Evolutionary conservation across 768 basidiomycete species (phyloP).

Genomic region (Rhodotorula toruloides): DNA sequence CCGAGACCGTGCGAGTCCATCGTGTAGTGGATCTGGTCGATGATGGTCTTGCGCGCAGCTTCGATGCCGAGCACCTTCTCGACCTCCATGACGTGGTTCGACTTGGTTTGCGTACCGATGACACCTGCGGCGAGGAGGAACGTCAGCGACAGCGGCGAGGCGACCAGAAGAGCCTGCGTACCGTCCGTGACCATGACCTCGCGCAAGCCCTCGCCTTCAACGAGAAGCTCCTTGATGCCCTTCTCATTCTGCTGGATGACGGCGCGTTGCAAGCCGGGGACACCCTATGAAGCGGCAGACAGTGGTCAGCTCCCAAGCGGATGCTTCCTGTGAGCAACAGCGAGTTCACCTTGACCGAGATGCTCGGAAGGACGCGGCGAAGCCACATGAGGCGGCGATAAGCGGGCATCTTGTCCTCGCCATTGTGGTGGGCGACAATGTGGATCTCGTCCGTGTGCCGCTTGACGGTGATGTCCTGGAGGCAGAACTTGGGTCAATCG

Average conservation of each 20-base stretch:
- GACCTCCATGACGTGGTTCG: constrained; percentile 96
- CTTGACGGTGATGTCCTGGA: constrained; percentile 45
- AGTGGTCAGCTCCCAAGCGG: not conserved
- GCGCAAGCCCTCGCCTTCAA: constrained; percentile 94
- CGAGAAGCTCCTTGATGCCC: constrained; percentile 81
- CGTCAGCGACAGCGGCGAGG: not conserved
- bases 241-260: constrained; percentile 95
- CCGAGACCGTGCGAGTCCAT: constrained; percentile 98
- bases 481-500: constrained; percentile 1
- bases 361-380: constrained; percentile 72
- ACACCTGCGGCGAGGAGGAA: constrained; percentile 58
- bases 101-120: constrained; percentile 81
- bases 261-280: constrained; percentile 78
- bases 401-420: constrained; percentile 38
- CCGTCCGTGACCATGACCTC: constrained; percentile 97
- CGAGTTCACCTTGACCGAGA: constrained; percentile 77
- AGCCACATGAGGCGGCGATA: constrained; percentile 65
- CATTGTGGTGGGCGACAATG: constrained; percentile 48
- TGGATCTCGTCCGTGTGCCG: constrained; percentile 47
- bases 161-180: constrained; percentile 43
- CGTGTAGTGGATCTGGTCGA: constrained; percentile 93
- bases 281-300: constrained; percentile 56
- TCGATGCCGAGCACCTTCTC: constrained; percentile 95
- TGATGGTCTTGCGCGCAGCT: constrained; percentile 85
- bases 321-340: not conserved